phyloP scores from a whole-genome alignment of 2,329 filamentous ascomycete genomes.

The Claviceps maximensis region DNA sequence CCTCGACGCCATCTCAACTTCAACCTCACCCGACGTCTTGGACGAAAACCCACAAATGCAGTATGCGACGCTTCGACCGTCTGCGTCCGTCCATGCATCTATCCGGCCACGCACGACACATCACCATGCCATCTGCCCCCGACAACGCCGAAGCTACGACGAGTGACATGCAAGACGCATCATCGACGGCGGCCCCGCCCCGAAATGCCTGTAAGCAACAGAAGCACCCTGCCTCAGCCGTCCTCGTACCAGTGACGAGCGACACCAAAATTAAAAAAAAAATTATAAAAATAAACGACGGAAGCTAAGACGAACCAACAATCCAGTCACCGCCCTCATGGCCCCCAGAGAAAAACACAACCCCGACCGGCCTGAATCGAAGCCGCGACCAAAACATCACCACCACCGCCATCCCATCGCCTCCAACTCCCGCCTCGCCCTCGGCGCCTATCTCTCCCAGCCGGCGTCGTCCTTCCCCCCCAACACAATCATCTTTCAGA shows the following conservation, averaged over 20 bases:
- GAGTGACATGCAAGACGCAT: slow-evolving; percentile 21
- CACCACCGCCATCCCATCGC: slow-evolving; percentile 13
- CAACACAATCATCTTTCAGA: slow-evolving; percentile 51
- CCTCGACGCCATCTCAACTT: too few relatives aligned
- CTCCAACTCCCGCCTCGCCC: slow-evolving; percentile 42
- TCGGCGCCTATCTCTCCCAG: slow-evolving; percentile 52
- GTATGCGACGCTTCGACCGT: too few relatives aligned
- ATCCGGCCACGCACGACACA: background rate
- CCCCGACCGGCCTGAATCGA: background rate
- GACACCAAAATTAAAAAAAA: too few relatives aligned
- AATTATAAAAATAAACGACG: too few relatives aligned
- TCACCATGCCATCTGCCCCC: slow-evolving; percentile 11
- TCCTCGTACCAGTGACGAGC: too few relatives aligned
- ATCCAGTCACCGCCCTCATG: slow-evolving; percentile 25
- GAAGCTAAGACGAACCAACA: too few relatives aligned
- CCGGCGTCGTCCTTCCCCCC: slow-evolving; percentile 49
- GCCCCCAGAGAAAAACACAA: slow-evolving; percentile 1
- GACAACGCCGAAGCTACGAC: slow-evolving; percentile 27
- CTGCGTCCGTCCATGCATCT: too few relatives aligned
- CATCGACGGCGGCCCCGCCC: slow-evolving; percentile 13
- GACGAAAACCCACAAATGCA: too few relatives aligned
- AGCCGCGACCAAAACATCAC: slow-evolving; percentile 22
- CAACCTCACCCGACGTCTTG: too few relatives aligned
- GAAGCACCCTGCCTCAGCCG: background rate
- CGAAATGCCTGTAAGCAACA: slow-evolving; percentile 30